phyloP scores from a whole-genome alignment of 1,284 basidiomycete genomes.

The Malassezia vespertilionis region DNA sequence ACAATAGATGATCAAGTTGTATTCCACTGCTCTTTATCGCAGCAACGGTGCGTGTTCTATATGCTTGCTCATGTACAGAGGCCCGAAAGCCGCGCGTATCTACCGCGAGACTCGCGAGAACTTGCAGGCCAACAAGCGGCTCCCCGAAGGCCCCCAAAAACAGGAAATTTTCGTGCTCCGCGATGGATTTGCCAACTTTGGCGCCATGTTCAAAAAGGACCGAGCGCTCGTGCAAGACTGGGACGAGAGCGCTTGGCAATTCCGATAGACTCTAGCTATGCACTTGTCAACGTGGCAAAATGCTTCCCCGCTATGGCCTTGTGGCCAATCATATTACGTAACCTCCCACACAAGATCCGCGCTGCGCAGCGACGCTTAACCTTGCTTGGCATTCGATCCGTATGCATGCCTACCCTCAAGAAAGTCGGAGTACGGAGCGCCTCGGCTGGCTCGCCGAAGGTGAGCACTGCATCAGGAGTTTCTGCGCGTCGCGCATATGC shows the following conservation, averaged over 20 bases:
- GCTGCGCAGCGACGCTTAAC: too few relatives aligned
- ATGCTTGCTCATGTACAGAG: slow-evolving; percentile 17
- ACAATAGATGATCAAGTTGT: slow-evolving; percentile 34
- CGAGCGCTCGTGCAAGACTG: slow-evolving; percentile 12
- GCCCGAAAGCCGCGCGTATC: slow-evolving; percentile 47
- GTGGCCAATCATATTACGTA: too few relatives aligned
- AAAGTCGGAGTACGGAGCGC: too few relatives aligned
- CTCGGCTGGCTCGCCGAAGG: background rate
- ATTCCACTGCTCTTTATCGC: slow-evolving; percentile 48
- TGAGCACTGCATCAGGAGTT: background rate
- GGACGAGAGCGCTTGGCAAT: slow-evolving; percentile 12
- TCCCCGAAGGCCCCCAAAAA: slow-evolving; percentile 6
- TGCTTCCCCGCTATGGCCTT: too few relatives aligned
- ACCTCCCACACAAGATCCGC: background rate
- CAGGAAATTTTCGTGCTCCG: slow-evolving; percentile 46
- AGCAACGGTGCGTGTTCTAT: slow-evolving; percentile 24
- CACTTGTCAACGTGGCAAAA: too few relatives aligned
- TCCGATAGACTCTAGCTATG: too few relatives aligned
- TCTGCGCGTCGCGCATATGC: background rate
- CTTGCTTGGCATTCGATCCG: too few relatives aligned
- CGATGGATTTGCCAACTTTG: slow-evolving; percentile 45
- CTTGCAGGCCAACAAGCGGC: slow-evolving; percentile 15
- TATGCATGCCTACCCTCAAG: too few relatives aligned
- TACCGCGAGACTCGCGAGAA: slow-evolving; percentile 40
- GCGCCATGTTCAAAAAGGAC: slow-evolving; percentile 12